phyloP scores from a whole-genome alignment of 2,329 filamentous ascomycete genomes.

The Apiospora aurea region DNA sequence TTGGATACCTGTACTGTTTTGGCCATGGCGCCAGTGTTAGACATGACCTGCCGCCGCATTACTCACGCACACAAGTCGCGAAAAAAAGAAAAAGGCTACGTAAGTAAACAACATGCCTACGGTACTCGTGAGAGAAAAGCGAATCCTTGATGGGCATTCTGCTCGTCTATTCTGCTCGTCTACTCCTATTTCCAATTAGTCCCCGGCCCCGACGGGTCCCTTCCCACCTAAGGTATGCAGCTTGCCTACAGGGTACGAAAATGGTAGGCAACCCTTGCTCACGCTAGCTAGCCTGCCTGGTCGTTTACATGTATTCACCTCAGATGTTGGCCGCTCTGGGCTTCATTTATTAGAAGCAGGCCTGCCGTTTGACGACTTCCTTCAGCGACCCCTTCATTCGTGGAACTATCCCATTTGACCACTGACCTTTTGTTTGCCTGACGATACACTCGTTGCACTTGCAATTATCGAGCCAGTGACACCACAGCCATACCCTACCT shows the following conservation, averaged over 20 bases:
- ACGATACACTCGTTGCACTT: not conserved
- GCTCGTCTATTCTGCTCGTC: not conserved
- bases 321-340: not conserved
- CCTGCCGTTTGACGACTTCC: constrained; percentile 13
- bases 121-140: not conserved
- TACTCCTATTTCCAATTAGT: constrained; percentile 7
- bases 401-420: not conserved
- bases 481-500: not conserved
- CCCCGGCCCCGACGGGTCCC: not conserved
- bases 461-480: not conserved
- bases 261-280: not conserved
- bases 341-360: constrained; percentile 20
- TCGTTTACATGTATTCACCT: not conserved
- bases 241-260: constrained; percentile 1
- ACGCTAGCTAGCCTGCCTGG: constrained; percentile 4
- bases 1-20: constrained; percentile 10
- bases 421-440: not conserved
- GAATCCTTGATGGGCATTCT: not conserved
- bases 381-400: constrained; percentile 4
- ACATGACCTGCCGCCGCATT: constrained; percentile 8
- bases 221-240: constrained; percentile 11
- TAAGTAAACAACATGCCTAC: not conserved
- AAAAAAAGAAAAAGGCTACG: not conserved
- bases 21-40: constrained; percentile 14
- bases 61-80: constrained; percentile 8